Conservation (phyloP, 1,139 yeast species). For the Nematodospora anomalae region DNA sequence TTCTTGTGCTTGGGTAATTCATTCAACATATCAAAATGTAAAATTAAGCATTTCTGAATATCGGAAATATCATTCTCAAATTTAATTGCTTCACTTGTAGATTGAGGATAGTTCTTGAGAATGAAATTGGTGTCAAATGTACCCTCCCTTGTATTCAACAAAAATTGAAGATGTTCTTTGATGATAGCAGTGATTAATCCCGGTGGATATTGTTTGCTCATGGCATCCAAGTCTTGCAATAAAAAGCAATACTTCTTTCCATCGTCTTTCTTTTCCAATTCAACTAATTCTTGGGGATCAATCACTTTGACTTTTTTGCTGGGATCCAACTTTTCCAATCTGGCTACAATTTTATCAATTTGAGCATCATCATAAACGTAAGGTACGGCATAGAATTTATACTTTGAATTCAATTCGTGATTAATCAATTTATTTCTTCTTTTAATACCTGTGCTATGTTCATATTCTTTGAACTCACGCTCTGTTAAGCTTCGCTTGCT, state of each 20-base stretch:
- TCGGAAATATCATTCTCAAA: constrained; percentile 58
- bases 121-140: constrained; percentile 47
- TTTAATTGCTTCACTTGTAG: constrained; percentile 61
- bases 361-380: constrained; percentile 26
- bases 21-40: constrained; percentile 29
- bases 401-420: constrained; percentile 27
- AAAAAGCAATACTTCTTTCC: constrained; percentile 42
- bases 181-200: constrained; percentile 61
- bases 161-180: constrained; percentile 43
- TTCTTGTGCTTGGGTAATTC: constrained; percentile 25
- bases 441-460: constrained; percentile 51
- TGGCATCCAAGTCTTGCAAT: constrained; percentile 39
- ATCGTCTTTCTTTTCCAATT: constrained; percentile 42
- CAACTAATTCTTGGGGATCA: constrained; percentile 46
- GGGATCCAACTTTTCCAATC: constrained; percentile 17
- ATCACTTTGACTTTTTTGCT: constrained; percentile 45
- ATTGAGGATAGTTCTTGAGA: constrained; percentile 55
- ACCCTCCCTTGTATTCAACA: constrained; percentile 43
- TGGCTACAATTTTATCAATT: constrained; percentile 21
- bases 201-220: constrained; percentile 46
- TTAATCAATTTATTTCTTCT: constrained; percentile 50
- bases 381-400: constrained; percentile 48
- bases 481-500: constrained; percentile 54
- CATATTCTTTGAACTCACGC: constrained; percentile 57
- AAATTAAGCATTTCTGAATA: constrained; percentile 41